phyloP scores from a whole-genome alignment of 352 stramenopile species.

The Pythium pyrilobum region DNA sequence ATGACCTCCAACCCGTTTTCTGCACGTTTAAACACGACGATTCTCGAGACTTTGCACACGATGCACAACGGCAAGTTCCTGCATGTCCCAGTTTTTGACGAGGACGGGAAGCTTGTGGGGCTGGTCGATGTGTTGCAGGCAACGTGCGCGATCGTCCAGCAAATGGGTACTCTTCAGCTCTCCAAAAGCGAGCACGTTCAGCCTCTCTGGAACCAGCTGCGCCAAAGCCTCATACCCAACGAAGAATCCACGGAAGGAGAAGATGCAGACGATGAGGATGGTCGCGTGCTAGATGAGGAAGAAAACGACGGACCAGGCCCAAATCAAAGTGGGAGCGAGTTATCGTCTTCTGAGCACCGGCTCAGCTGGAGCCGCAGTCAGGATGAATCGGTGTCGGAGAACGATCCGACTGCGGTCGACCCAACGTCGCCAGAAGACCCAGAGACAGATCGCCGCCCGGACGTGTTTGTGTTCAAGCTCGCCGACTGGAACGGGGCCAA shows the following conservation, averaged over 20 bases:
- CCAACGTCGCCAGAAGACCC: slow-evolving; percentile 23
- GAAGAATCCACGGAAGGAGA: slow-evolving; percentile 34
- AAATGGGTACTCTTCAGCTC: slow-evolving; percentile 76
- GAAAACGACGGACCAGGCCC: neutral
- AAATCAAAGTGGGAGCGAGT: slow-evolving; percentile 6
- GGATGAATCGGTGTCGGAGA: neutral
- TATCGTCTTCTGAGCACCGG: slow-evolving; percentile 5
- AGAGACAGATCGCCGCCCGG: slow-evolving; percentile 21
- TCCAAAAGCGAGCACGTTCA: slow-evolving; percentile 63
- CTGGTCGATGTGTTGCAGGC: slow-evolving; percentile 96
- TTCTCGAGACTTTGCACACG: slow-evolving; percentile 95
- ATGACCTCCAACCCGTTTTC: slow-evolving; percentile 96
- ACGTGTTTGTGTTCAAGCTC: slow-evolving; percentile 82
- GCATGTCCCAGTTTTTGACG: slow-evolving; percentile 94
- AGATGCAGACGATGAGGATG: slow-evolving; percentile 28
- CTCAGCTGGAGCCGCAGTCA: slow-evolving; percentile 12
- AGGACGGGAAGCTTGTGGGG: slow-evolving; percentile 85
- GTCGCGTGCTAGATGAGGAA: slow-evolving; percentile 21
- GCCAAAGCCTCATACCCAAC: slow-evolving; percentile 39
- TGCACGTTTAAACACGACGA: slow-evolving; percentile 89
- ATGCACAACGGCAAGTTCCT: slow-evolving; percentile 98
- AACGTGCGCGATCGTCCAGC: slow-evolving; percentile 81
- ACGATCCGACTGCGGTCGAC: slow-evolving; percentile 4
- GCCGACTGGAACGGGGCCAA: slow-evolving; percentile 78
- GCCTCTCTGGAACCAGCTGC: slow-evolving; percentile 74